These are phyloP conservation scores for Polygonum maritimum DNA, from an alignment of 148 eudicot genomes.

Conservation along the genomic window DNA sequence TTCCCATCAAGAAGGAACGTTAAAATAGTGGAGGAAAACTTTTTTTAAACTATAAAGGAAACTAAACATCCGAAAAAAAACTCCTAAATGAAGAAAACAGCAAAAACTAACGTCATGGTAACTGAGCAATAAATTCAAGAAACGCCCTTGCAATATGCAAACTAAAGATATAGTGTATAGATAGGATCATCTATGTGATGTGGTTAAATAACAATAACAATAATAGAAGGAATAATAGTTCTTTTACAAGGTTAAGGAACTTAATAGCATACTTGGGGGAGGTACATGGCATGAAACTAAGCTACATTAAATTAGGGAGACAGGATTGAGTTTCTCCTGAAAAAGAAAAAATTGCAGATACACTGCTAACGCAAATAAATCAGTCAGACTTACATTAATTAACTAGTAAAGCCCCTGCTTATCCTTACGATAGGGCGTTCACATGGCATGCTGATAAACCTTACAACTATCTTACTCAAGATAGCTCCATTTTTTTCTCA, in stretches of 20 bases:
- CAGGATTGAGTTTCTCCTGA: background rate
- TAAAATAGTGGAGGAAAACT: background rate
- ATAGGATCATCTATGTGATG: background rate
- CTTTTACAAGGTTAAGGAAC: background rate
- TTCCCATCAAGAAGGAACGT: constrained; percentile 14
- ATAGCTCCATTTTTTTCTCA: background rate
- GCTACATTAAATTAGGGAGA: background rate
- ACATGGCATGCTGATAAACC: background rate
- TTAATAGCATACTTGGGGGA: background rate
- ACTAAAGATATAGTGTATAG: background rate
- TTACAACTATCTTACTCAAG: background rate
- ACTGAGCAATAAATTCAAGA: background rate
- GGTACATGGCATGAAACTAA: background rate
- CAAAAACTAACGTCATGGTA: background rate
- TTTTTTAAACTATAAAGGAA: background rate
- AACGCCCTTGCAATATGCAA: background rate
- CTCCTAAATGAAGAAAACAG: background rate
- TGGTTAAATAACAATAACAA: background rate
- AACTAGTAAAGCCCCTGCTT: background rate
- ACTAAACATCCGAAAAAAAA: background rate
- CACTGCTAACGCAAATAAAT: background rate
- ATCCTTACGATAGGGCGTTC: background rate
- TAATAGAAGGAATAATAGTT: background rate
- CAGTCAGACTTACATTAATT: background rate
- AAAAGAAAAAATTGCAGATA: background rate